These are phyloP conservation scores for Pichia thaimueangensis DNA, from an alignment of 805 yeast species.

Conservation along the genomic window DNA sequence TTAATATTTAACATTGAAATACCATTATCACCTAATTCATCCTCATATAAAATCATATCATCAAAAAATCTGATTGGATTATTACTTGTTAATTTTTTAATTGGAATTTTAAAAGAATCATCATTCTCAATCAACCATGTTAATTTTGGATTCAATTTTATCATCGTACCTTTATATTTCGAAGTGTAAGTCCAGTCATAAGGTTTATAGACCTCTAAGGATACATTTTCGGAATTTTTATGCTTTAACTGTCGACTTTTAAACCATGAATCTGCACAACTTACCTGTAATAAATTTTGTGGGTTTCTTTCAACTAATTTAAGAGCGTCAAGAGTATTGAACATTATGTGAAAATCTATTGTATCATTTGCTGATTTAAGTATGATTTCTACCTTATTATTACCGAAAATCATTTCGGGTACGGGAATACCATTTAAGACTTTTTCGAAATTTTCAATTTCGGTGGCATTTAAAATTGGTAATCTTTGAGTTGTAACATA, in stretches of 20 bases:
- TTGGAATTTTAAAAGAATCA: constrained; percentile 46
- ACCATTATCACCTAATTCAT: constrained; percentile 95
- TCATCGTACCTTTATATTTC: constrained; percentile 57
- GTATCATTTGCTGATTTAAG: constrained; percentile 2
- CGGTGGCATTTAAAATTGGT: constrained; percentile 70
- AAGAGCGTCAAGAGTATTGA: constrained; percentile 75
- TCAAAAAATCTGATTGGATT: constrained; percentile 89
- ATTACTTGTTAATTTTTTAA: constrained; percentile 55
- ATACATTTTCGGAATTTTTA: constrained; percentile 19
- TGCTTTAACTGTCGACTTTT: constrained; percentile 33
- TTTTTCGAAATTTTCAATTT: constrained; percentile 61
- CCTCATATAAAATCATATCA: constrained; percentile 85
- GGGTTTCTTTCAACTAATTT: constrained; percentile 46
- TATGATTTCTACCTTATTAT: constrained; percentile 50
- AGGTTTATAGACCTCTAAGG: constrained; percentile 63
- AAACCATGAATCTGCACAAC: constrained; percentile 85
- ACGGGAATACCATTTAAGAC: constrained; percentile 62
- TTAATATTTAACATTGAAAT: constrained; percentile 71
- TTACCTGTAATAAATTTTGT: constrained; percentile 51
- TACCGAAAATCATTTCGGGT: constrained; percentile 98
- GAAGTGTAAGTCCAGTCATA: constrained; percentile 97
- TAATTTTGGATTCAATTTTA: constrained; percentile 6
- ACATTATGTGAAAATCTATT: constrained; percentile 38
- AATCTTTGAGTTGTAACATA: constrained; percentile 61
- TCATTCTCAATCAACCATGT: constrained; percentile 17